Base-by-base conservation (phyloP, 2,329 filamentous ascomycete species). In the Geosmithia putterillii region DNA sequence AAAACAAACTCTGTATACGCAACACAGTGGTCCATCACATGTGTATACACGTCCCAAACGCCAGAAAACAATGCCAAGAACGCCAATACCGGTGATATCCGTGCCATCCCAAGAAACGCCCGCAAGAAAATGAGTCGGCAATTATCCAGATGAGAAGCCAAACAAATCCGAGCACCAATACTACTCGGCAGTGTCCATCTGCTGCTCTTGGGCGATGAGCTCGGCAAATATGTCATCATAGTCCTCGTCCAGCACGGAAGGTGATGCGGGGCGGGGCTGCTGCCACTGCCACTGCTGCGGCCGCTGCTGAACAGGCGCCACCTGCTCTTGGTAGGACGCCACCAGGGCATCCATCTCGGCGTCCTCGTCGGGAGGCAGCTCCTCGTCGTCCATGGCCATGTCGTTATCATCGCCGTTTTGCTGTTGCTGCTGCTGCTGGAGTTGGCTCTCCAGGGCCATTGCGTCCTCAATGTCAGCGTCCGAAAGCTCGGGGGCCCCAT, bases 211-310 rank as follows among this genome's bases (percentile, higher is more conserved):
- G 12, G 57, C 51, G 8, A 64, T 52, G 15, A 65, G 50, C 45
- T 65, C 62, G 12, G 55, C 60, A 47, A 95, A 81, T 9, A 81
- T 59, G 40, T 69, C 62, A 48, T 81, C 77, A 51, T 79, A 81
- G 38, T 79, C 76, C 39, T 79, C 75, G 42, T 80, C 76, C 25
- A 67, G 57, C 1, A 57, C 54, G 6, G 28, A 32, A 8, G 59
- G 53, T 2, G 65, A 62, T 7, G 54, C 51, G 14, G 59, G 60
- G n/a, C 52, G 54, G n/a, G n/a, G n/a, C n/a, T n/a, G n/a, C n/a
- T n/a, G n/a, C n/a, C n/a, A n/a, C n/a, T n/a, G n/a, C n/a, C n/a
- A n/a, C n/a, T n/a, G n/a, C n/a, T n/a, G n/a, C n/a, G n/a, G n/a
- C n/a, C n/a, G n/a, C n/a, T n/a, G 28, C 28, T 50, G 52, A 10